Conservation (phyloP, 805 yeast species). For the Isabelozyma heimii region DNA sequence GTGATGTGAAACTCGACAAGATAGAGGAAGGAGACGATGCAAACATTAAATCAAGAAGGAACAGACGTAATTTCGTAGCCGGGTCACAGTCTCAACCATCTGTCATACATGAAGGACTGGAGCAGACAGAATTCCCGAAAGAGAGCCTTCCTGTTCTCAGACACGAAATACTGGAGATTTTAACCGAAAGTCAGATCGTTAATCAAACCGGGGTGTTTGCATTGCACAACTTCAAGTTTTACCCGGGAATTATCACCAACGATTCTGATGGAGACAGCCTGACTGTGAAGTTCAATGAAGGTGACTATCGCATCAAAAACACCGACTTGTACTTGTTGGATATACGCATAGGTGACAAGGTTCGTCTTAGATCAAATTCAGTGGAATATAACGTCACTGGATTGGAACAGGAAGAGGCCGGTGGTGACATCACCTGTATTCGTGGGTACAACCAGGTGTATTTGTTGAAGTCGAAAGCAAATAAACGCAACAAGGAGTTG, state of each 20-base stretch:
- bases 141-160: conserved; percentile 1
- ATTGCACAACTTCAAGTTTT: conserved; percentile 44
- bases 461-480: conserved; percentile 17
- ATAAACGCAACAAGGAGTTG: conserved; percentile 14
- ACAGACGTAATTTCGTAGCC: conserved; percentile 7
- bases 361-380: conserved; percentile 31
- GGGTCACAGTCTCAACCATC: conserved; percentile 11
- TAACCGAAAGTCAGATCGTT: conserved; percentile 9
- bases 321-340: conserved; percentile 46
- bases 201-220: conserved; percentile 50
- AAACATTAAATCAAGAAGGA: conserved; percentile 3
- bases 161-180: conserved; percentile 7
- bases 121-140: conserved; percentile 1
- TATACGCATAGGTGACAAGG: conserved; percentile 54
- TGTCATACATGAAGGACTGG: too few species aligned
- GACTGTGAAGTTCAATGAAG: conserved; percentile 42
- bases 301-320: conserved; percentile 29
- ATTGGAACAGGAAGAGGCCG: conserved; percentile 19
- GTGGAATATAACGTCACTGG: conserved; percentile 46
- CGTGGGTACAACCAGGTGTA: conserved; percentile 59
- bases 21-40: conserved; percentile 1
- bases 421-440: conserved; percentile 45
- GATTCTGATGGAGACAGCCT: conserved; percentile 22
- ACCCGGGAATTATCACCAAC: conserved; percentile 45
- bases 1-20: background rate